phyloP scores from a whole-genome alignment of 441 rosid species.

The Jatropha multifida region DNA sequence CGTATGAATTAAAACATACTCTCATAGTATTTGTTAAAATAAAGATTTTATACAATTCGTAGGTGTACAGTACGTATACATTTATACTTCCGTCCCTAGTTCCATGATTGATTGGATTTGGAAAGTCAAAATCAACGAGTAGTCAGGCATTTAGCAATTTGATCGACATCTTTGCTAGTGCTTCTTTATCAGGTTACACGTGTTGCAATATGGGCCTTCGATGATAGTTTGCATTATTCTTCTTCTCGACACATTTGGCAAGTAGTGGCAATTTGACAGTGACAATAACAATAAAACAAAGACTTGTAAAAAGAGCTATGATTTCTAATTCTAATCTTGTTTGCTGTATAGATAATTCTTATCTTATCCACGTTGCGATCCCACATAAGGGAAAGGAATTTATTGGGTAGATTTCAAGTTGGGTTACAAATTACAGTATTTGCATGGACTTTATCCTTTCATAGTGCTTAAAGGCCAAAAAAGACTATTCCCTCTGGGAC shows the following conservation, averaged over 20 bases:
- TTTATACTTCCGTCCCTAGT: too few species aligned
- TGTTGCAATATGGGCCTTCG: background rate
- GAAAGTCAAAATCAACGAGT: too few species aligned
- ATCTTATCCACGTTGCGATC: background rate
- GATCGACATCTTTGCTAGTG: background rate
- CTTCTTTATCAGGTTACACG: background rate
- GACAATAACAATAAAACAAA: background rate
- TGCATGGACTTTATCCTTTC: conserved; percentile 1
- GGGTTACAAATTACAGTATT: background rate
- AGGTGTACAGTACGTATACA: too few species aligned
- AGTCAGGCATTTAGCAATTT: too few species aligned
- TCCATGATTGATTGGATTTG: too few species aligned
- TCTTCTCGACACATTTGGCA: too few species aligned
- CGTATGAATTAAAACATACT: too few species aligned
- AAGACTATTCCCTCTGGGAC: background rate
- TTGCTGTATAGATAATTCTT: background rate
- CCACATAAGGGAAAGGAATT: background rate
- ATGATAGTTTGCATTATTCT: background rate
- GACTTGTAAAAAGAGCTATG: background rate
- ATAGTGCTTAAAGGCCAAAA: background rate
- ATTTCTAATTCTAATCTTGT: too few species aligned
- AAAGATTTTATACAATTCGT: too few species aligned
- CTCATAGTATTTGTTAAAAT: too few species aligned
- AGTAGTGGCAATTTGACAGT: background rate
- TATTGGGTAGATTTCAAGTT: background rate